Percentiles rank a stretch among this genome's conserved stretches.
Evolutionary conservation across 441 rosid genomes (phyloP).

Genomic region (Adansonia gregorii): DNA sequence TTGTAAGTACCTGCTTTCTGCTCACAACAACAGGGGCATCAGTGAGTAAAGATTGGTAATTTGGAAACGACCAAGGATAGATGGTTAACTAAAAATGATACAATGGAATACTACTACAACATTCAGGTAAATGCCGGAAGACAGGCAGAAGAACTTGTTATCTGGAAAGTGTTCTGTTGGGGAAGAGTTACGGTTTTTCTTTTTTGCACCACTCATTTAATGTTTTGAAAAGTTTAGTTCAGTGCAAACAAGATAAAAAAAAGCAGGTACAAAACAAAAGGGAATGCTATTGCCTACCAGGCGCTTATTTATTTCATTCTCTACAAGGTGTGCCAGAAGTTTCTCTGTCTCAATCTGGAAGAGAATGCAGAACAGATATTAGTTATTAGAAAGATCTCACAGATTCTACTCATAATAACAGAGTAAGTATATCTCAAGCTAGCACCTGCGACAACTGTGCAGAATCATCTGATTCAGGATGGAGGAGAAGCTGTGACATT

Average conservation of each 20-base stretch:
- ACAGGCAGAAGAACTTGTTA: slow-evolving; percentile 15
- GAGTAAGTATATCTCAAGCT: slow-evolving; percentile 16
- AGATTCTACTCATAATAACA: slow-evolving; percentile 1
- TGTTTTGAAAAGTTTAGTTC: not conserved
- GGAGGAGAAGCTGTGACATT: slow-evolving; percentile 78
- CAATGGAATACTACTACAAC: not conserved
- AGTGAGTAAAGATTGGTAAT: not conserved
- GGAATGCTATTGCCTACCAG: slow-evolving; percentile 47
- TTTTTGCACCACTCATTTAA: not conserved
- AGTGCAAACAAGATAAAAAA: not conserved
- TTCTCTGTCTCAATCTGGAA: slow-evolving; percentile 96
- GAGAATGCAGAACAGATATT: slow-evolving; percentile 28
- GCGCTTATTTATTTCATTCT: slow-evolving; percentile 92
- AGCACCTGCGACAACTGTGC: slow-evolving; percentile 98
- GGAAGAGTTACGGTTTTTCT: not conserved
- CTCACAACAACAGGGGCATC: not conserved
- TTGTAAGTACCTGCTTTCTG: slow-evolving; percentile 97
- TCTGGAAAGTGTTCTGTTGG: not conserved
- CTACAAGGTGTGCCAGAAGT: slow-evolving; percentile 96
- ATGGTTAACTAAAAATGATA: not conserved
- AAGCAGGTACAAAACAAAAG: not conserved
- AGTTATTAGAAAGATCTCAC: slow-evolving; percentile 12
- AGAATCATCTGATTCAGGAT: slow-evolving; percentile 97
- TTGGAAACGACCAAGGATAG: not conserved
- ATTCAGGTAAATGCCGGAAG: not conserved